These are phyloP conservation scores for Phyllosticta paracitricarpa DNA, from an alignment of 2,329 filamentous ascomycete species.

Conservation along the genomic window DNA sequence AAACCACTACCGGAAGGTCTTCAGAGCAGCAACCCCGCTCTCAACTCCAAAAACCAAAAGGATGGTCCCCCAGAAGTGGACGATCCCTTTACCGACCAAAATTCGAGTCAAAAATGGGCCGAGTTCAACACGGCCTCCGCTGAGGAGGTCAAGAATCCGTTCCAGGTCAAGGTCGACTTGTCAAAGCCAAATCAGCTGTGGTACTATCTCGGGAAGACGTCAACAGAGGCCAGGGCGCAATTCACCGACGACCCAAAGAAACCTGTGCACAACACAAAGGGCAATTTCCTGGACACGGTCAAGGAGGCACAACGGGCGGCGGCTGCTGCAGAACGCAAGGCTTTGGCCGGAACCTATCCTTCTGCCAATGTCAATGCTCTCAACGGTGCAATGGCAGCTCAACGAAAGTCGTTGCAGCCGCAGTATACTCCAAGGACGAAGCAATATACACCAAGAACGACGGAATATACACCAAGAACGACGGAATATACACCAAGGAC, in stretches of 20 bases:
- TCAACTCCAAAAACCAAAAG: slow-evolving; percentile 36
- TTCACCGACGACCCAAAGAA: slow-evolving; percentile 70
- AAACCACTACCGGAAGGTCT: slow-evolving; percentile 55
- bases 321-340: neutral
- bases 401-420: slow-evolving; percentile 6
- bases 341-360: neutral
- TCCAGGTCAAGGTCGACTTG: slow-evolving; percentile 61
- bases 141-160: slow-evolving; percentile 26
- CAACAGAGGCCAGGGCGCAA: slow-evolving; percentile 82
- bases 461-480: neutral
- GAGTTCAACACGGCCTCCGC: slow-evolving; percentile 59
- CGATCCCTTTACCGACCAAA: slow-evolving; percentile 37
- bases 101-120: slow-evolving; percentile 37
- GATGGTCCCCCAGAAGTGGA: slow-evolving; percentile 40
- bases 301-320: slow-evolving; percentile 26
- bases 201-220: slow-evolving; percentile 77
- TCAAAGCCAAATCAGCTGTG: slow-evolving; percentile 66
- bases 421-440: slow-evolving; percentile 1
- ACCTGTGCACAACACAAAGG: slow-evolving; percentile 55
- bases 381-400: slow-evolving; percentile 9
- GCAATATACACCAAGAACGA: slow-evolving; percentile 2
- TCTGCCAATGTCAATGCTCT: slow-evolving; percentile 8
- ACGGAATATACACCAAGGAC: neutral
- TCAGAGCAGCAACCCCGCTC: slow-evolving; percentile 36
- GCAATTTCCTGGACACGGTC: slow-evolving; percentile 63